Conservation (phyloP, 129 eudicot species). For the Artemisia annua region DNA sequence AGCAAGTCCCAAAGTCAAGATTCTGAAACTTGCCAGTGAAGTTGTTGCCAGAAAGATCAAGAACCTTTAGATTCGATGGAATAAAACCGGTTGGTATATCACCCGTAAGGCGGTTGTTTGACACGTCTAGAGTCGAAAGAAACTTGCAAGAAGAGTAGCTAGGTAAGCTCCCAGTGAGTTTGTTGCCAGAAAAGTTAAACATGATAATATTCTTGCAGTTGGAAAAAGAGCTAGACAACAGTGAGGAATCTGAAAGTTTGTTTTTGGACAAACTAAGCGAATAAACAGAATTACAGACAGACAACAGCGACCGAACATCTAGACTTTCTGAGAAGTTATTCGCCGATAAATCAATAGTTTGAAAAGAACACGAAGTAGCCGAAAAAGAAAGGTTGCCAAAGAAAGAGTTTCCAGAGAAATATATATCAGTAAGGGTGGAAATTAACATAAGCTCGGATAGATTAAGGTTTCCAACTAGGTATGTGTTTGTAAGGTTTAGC, state of each 20-base stretch:
- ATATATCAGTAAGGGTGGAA: constrained; percentile 41
- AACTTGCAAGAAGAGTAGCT: constrained; percentile 51
- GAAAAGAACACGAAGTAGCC: constrained; percentile 44
- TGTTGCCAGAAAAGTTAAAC: constrained; percentile 63
- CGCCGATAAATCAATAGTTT: constrained; percentile 53
- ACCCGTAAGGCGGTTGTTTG: constrained; percentile 46
- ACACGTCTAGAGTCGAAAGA: constrained; percentile 52
- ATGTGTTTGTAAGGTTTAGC: constrained; percentile 45
- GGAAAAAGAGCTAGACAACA: constrained; percentile 45
- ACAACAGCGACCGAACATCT: constrained; percentile 38
- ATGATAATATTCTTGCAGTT: constrained; percentile 56
- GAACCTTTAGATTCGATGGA: constrained; percentile 23
- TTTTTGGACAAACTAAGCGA: constrained; percentile 52
- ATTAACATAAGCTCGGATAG: constrained; percentile 52
- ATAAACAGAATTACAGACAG: constrained; percentile 39
- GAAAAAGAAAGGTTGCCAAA: constrained; percentile 66
- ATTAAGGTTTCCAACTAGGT: constrained; percentile 59
- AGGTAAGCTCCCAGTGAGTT: constrained; percentile 49
- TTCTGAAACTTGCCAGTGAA: constrained; percentile 50
- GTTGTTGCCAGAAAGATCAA: constrained; percentile 77
- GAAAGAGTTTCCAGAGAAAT: constrained; percentile 61
- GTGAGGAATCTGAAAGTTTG: constrained; percentile 51
- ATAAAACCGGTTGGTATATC: constrained; percentile 43
- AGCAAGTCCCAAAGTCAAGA: constrained; percentile 56
- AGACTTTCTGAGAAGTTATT: constrained; percentile 51